phyloP scores from a whole-genome alignment of 139 green algal genomes.

The Closterium sp. region DNA sequence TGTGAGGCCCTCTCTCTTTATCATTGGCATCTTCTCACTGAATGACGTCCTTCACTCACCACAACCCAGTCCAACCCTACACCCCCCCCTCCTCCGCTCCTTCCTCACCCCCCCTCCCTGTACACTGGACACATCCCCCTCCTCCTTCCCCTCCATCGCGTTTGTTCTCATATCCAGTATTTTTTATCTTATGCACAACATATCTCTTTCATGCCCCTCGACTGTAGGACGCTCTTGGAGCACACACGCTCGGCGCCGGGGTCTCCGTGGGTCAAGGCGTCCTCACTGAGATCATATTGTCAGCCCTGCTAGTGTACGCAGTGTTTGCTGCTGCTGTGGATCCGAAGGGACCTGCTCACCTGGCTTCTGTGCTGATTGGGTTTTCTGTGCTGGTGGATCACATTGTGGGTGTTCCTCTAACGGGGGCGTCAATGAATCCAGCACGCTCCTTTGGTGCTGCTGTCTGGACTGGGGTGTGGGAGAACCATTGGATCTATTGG shows the following conservation, averaged over 20 bases:
- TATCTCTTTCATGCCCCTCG: not conserved
- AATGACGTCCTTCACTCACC: not conserved
- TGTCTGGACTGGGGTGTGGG: conserved; percentile 24
- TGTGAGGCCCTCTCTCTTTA: not conserved
- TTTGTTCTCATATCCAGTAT: too few species aligned
- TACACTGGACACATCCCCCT: too few species aligned
- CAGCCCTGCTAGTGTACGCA: conserved; percentile 32
- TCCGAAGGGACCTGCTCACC: not conserved
- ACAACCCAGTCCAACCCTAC: not conserved
- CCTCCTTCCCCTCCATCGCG: too few species aligned
- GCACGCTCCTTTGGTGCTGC: conserved; percentile 32
- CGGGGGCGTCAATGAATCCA: conserved; percentile 40
- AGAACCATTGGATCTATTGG: conserved; percentile 45
- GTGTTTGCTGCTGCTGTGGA: conserved; percentile 26
- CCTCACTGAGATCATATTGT: not conserved
- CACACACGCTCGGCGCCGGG: not conserved
- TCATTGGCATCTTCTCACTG: too few species aligned
- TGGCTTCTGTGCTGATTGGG: conserved; percentile 36
- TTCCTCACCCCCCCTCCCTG: too few species aligned
- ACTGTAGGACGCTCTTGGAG: not conserved
- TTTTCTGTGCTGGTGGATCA: conserved; percentile 29
- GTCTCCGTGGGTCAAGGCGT: not conserved
- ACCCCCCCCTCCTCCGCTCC: not conserved
- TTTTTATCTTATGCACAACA: too few species aligned
- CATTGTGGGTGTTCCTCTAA: conserved; percentile 38